Percentiles rank a stretch among this genome's conserved stretches.
Conservation (phyloP, 176 grass and related monocot genomes). For the Oryza glumipatula region DNA sequence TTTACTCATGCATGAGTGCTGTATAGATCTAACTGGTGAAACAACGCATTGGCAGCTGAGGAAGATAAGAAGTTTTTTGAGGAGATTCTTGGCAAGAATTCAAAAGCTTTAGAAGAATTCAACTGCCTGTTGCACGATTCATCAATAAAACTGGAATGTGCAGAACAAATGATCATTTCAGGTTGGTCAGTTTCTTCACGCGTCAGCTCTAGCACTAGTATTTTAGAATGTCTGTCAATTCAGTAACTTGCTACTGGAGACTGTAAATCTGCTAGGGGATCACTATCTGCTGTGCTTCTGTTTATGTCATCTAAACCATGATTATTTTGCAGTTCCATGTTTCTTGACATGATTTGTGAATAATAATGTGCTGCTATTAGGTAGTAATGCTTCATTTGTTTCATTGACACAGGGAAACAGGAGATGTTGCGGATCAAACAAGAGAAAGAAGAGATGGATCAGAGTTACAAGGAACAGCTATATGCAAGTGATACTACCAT, state of each 20-base stretch:
- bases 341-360: neutral
- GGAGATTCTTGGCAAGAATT: slow-evolving; percentile 67
- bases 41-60: slow-evolving; percentile 64
- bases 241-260: neutral
- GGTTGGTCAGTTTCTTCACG: slow-evolving; percentile 44
- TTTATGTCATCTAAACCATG: slow-evolving; percentile 26
- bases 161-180: slow-evolving; percentile 58
- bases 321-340: slow-evolving; percentile 5
- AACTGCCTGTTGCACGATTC: slow-evolving; percentile 57
- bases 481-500: slow-evolving; percentile 57
- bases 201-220: slow-evolving; percentile 7
- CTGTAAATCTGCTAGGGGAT: slow-evolving; percentile 17
- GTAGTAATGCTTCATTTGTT: slow-evolving; percentile 15
- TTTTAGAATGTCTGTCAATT: slow-evolving; percentile 15
- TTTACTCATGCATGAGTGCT: slow-evolving; percentile 28
- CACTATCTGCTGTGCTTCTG: neutral
- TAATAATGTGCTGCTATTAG: slow-evolving; percentile 15
- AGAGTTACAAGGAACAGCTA: slow-evolving; percentile 52
- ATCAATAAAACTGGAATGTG: slow-evolving; percentile 67
- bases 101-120: slow-evolving; percentile 73
- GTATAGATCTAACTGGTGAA: slow-evolving; percentile 41
- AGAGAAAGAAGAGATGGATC: slow-evolving; percentile 86
- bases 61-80: slow-evolving; percentile 78
- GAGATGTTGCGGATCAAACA: slow-evolving; percentile 65
- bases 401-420: slow-evolving; percentile 60